A percentile compares a stretch with the other conserved stretches of the same genome.
phyloP scores from a whole-genome alignment of 257 asterid genomes.

The Forsythia viridissima region DNA sequence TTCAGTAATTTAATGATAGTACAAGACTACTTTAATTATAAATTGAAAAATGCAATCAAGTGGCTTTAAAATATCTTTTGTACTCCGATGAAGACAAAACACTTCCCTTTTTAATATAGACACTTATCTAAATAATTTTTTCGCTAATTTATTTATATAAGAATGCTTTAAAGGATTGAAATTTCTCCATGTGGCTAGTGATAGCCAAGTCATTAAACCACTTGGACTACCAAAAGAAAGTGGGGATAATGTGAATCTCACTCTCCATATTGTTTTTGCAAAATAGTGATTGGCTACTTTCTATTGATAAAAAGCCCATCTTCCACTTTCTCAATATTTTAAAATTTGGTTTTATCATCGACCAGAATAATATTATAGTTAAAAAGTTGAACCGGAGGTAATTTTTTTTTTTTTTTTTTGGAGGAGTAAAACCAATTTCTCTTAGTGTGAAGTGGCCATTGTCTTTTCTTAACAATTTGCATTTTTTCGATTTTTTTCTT shows the following conservation, averaged over 20 bases:
- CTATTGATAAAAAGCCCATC: background rate
- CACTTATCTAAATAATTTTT: background rate
- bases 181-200: constrained; percentile 5
- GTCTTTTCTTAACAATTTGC: too few relatives aligned
- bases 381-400: too few relatives aligned
- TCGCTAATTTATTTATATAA: background rate
- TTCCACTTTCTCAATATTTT: background rate
- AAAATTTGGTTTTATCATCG: too few relatives aligned
- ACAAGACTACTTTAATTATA: background rate
- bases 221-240: constrained; percentile 6
- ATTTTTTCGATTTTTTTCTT: too few relatives aligned
- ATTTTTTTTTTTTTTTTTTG: too few relatives aligned
- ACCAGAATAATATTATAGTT: background rate
- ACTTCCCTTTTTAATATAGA: background rate
- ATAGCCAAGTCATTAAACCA: constrained; percentile 21
- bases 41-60: background rate
- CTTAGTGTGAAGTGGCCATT: too few relatives aligned
- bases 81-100: background rate
- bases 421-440: too few relatives aligned
- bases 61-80: background rate
- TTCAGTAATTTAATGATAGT: too few relatives aligned
- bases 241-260: constrained; percentile 3
- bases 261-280: background rate
- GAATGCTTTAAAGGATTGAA: background rate
- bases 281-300: constrained; percentile 16